These are phyloP conservation scores for Starmerella scarabaei DNA, from an alignment of 805 yeast genomes.

Conservation along the genomic window DNA sequence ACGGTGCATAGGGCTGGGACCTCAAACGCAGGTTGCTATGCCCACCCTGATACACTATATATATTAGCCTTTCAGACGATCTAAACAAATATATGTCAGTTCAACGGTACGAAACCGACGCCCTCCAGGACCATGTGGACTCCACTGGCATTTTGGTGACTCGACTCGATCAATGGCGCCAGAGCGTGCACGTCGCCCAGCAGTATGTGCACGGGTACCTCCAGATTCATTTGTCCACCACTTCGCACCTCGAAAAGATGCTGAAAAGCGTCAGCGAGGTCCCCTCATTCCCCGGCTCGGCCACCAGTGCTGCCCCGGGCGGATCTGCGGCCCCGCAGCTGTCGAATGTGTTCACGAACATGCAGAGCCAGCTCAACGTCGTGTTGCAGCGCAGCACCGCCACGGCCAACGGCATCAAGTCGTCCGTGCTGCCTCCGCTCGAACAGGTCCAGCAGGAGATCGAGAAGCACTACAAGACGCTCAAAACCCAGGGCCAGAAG, in stretches of 20 bases:
- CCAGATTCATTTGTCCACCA: slow-evolving; percentile 22
- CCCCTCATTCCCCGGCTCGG: slow-evolving; percentile 25
- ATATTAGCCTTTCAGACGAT: neutral
- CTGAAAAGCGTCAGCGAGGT: slow-evolving; percentile 26
- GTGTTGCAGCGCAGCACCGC: slow-evolving; percentile 29
- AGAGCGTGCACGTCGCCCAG: slow-evolving; percentile 23
- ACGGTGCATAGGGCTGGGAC: no score
- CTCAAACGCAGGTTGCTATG: no score
- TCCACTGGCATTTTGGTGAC: slow-evolving; percentile 28
- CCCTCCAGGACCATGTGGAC: slow-evolving; percentile 24
- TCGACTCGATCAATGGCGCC: slow-evolving; percentile 32
- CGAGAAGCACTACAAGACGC: slow-evolving; percentile 33
- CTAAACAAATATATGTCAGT: slow-evolving; percentile 13
- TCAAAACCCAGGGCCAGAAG: slow-evolving; percentile 28
- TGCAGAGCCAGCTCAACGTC: slow-evolving; percentile 27
- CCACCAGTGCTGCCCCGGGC: slow-evolving; percentile 6
- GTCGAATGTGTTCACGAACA: slow-evolving; percentile 26
- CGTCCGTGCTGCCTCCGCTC: slow-evolving; percentile 33
- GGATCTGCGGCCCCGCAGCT: slow-evolving; percentile 19
- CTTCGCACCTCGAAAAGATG: slow-evolving; percentile 27
- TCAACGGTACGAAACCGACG: slow-evolving; percentile 21
- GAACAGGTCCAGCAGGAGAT: slow-evolving; percentile 32
- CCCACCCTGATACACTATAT: no score
- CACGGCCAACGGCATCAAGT: slow-evolving; percentile 30
- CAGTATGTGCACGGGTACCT: slow-evolving; percentile 25